Base-by-base conservation (phyloP, 305 asterid genomes). In the Stenogyne calaminthoides region DNA sequence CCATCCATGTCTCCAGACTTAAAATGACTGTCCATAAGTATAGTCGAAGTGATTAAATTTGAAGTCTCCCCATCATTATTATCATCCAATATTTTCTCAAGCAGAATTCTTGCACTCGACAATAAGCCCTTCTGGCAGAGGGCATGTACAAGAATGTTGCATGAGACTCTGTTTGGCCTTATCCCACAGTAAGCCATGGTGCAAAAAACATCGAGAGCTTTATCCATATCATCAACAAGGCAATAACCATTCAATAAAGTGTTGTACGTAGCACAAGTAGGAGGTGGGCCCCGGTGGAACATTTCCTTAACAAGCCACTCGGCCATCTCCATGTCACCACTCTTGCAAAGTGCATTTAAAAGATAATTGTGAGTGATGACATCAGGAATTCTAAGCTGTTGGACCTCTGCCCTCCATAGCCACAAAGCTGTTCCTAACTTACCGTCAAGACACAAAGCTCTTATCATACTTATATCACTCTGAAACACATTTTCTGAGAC, bases 181-280 rank as follows among this genome's bases (percentile, higher is more conserved):
- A 87, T 69, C 59, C 91, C 95, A 75, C 20, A 37, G 55, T 71
- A 58, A 78, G 77, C 73, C 98, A 93, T 91, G 34, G 81, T 78
- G 27, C 86, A 81, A 70, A 92, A 85, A 46, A 89, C 67, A 78
- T 86, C 78, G 25, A 88, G 85, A 65, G 97, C 98, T 71, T 75
- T 83, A 67, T 86, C 97, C 60, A 88, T 74, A 57, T 81, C 63
- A 84, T 84, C 73, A 73, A 58, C 78, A 69, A 63, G 67, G 78
- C 96, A 89, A 87, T 85, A 91, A 71, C 96, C 95, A 42, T 78
- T 86, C 80, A 91, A 81, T 77, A 93, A 82, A 47, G 91, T 86
- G 88, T 93, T 93, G 85, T 84, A 93, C 40, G 97, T 92, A 46
- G 89, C 88, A 86, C 94, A 86, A 70, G 80, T 87, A 60, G 97